A percentile compares a stretch with the other conserved stretches of the same genome.
These are phyloP conservation scores for Peniophora sp. DNA, from an alignment of 1,284 basidiomycete species.

Conservation along the genomic window DNA sequence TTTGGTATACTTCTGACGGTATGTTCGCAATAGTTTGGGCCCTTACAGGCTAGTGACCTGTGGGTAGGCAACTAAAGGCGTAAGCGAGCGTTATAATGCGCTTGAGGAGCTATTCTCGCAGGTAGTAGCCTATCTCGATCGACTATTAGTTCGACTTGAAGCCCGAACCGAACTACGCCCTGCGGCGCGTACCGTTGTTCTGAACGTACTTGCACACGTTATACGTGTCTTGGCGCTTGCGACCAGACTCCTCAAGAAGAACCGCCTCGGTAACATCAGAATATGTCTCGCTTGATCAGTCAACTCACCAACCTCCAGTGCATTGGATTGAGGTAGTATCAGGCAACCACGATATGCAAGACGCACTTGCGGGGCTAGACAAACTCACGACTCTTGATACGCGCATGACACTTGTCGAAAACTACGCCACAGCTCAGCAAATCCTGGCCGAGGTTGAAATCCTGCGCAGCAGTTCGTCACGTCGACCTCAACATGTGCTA, in stretches of 20 bases:
- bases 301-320: background rate
- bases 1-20: background rate
- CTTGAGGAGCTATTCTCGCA: background rate
- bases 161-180: background rate
- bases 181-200: background rate
- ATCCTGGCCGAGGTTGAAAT: conserved; percentile 1
- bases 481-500: no score
- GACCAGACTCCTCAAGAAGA: background rate
- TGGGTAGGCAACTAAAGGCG: background rate
- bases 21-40: background rate
- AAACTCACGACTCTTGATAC: background rate
- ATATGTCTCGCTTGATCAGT: background rate
- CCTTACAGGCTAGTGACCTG: background rate
- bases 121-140: background rate
- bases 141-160: background rate
- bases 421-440: conserved; percentile 2
- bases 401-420: background rate
- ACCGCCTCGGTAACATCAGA: background rate
- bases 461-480: background rate
- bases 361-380: background rate
- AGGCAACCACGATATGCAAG: background rate
- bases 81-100: background rate
- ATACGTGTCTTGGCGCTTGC: background rate
- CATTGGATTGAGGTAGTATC: background rate
- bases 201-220: background rate